A percentile compares a stretch with the other conserved stretches of the same genome.
phyloP scores from a whole-genome alignment of 208 protist species.

The Leishmania aethiopica region DNA sequence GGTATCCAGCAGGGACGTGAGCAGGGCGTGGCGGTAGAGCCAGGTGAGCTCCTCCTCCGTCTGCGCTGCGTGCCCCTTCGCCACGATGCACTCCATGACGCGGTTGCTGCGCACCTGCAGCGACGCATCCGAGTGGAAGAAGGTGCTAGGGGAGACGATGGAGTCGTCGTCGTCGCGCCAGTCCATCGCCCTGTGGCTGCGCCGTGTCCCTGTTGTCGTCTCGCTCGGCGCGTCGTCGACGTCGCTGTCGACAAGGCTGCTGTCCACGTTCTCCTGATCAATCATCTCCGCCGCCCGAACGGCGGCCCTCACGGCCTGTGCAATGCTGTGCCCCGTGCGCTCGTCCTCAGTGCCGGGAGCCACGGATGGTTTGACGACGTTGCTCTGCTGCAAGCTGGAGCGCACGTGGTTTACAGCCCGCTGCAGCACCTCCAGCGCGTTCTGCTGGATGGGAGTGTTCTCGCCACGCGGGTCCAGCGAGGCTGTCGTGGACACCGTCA shows the following conservation, averaged over 20 bases:
- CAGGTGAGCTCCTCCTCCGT: conserved; percentile 55
- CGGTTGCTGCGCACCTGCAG: conserved; percentile 49
- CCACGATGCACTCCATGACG: conserved; percentile 58
- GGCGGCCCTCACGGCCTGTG: conserved; percentile 17
- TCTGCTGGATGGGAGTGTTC: neutral
- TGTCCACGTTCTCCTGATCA: conserved; percentile 25
- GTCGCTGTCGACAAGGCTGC: conserved; percentile 16
- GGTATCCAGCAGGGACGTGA: conserved; percentile 56
- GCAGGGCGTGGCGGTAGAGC: conserved; percentile 55
- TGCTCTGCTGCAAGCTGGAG: conserved; percentile 5
- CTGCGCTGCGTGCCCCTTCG: conserved; percentile 38
- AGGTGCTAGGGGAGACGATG: conserved; percentile 41
- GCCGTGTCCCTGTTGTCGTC: conserved; percentile 20
- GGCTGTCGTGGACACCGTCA: neutral
- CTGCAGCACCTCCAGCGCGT: conserved; percentile 30
- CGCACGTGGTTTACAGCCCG: conserved; percentile 29
- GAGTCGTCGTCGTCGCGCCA: conserved; percentile 58
- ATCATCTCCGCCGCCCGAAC: conserved; percentile 33
- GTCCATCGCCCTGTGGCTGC: conserved; percentile 28
- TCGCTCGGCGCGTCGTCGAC: conserved; percentile 17
- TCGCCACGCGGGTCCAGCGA: neutral
- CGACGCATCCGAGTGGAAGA: conserved; percentile 35
- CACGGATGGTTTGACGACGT: neutral
- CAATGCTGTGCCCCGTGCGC: conserved; percentile 24
- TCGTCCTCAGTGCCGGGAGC: conserved; percentile 15